Evolutionary conservation across 345 rosid species (phyloP).

Genomic region (Rubroshorea leprosula): DNA sequence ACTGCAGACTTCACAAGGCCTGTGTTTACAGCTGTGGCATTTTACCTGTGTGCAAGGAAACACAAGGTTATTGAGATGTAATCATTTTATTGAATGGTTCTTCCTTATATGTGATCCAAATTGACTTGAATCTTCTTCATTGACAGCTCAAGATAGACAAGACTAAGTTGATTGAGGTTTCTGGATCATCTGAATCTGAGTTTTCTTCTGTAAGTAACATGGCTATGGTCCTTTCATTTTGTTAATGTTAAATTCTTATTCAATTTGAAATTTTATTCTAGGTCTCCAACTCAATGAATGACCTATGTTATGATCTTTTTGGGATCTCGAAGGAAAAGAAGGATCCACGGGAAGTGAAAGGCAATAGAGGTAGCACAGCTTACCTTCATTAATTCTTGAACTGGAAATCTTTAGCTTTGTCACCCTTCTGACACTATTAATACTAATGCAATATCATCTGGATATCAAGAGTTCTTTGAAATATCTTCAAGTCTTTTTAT

Average conservation of each 20-base stretch:
- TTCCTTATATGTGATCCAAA: not conserved
- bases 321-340: slow-evolving; percentile 42
- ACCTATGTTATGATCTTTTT: slow-evolving; percentile 56
- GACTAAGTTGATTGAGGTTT: slow-evolving; percentile 72
- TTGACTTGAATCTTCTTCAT: not conserved
- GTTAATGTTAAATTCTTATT: slow-evolving; percentile 1
- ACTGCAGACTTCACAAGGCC: slow-evolving; percentile 77
- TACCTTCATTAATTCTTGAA: not conserved
- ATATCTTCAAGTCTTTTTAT: not conserved
- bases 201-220: slow-evolving; percentile 60
- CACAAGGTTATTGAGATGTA: slow-evolving; percentile 42
- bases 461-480: not conserved
- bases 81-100: not conserved
- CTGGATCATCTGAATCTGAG: slow-evolving; percentile 86
- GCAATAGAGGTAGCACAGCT: slow-evolving; percentile 38
- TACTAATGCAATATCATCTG: not conserved
- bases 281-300: slow-evolving; percentile 64
- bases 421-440: too few species aligned
- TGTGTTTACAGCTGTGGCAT: slow-evolving; percentile 83
- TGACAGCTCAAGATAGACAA: slow-evolving; percentile 86
- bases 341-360: slow-evolving; percentile 53
- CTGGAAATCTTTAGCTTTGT: not conserved
- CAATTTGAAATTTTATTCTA: slow-evolving; percentile 11
- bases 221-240: not conserved
- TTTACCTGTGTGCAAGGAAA: slow-evolving; percentile 75